phyloP scores from a whole-genome alignment of 2,329 filamentous ascomycete species.

The Rhinocladiella mackenziei region DNA sequence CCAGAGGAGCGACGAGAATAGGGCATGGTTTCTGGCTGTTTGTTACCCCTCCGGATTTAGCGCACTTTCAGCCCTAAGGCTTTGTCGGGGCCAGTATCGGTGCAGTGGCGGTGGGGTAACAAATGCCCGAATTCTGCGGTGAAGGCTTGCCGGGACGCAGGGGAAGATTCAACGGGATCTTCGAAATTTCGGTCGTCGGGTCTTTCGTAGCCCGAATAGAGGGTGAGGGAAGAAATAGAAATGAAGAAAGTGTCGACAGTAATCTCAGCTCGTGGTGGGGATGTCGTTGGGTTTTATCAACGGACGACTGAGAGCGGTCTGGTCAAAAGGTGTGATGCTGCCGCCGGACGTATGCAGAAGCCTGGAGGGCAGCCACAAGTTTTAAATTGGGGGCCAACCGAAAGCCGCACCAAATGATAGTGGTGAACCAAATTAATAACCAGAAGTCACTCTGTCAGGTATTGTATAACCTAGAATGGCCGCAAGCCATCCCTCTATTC shows the following conservation, averaged over 20 bases:
- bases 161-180: neutral
- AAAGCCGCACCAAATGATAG: neutral
- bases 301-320: slow-evolving; percentile 5
- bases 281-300: slow-evolving; percentile 18
- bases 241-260: slow-evolving; percentile 1
- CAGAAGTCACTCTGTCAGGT: too few species aligned
- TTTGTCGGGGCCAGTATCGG: slow-evolving; percentile 5
- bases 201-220: neutral
- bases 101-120: slow-evolving; percentile 16
- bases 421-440: too few species aligned
- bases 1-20: slow-evolving; percentile 18
- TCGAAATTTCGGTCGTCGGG: neutral
- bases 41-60: slow-evolving; percentile 8
- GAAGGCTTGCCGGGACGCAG: slow-evolving; percentile 2
- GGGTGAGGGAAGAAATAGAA: slow-evolving; percentile 5
- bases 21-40: slow-evolving; percentile 3
- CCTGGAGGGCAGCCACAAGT: neutral
- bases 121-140: slow-evolving; percentile 1
- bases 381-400: neutral
- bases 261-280: slow-evolving; percentile 19
- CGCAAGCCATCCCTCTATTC: too few species aligned
- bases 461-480: too few species aligned
- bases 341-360: neutral
- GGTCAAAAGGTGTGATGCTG: slow-evolving; percentile 1
- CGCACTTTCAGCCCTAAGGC: slow-evolving; percentile 10